phyloP scores from a whole-genome alignment of 129 eudicot species.

The Saussurea involucrata region DNA sequence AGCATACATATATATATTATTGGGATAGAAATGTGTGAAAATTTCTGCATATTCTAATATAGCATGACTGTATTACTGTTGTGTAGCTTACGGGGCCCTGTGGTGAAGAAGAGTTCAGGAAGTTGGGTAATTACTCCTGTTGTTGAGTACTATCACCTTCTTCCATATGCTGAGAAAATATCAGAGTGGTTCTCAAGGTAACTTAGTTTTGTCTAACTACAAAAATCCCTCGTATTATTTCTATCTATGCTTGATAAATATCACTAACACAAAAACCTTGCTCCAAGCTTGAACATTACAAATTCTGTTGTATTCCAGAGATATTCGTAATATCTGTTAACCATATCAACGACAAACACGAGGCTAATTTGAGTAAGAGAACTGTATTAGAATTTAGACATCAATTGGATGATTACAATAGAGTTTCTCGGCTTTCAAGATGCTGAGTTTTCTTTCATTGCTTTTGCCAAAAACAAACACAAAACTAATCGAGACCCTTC shows the following conservation, averaged over 20 bases:
- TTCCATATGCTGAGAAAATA: slow-evolving; percentile 61
- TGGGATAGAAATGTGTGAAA: neutral
- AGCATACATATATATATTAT: slow-evolving; percentile 6
- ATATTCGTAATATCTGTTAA: neutral
- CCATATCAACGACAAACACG: neutral
- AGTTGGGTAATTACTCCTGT: slow-evolving; percentile 57
- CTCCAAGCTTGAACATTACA: neutral
- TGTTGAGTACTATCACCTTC: slow-evolving; percentile 58
- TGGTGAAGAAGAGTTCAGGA: slow-evolving; percentile 40
- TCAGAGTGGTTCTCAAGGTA: slow-evolving; percentile 56
- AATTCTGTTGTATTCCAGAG: neutral
- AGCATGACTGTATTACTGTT: neutral
- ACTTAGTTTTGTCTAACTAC: slow-evolving; percentile 2
- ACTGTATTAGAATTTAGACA: too few species aligned
- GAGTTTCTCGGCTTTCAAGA: neutral
- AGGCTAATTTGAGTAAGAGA: neutral
- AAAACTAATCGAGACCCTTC: neutral
- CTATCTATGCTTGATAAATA: neutral
- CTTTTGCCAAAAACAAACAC: neutral
- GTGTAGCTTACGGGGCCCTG: slow-evolving; percentile 70
- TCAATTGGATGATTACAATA: neutral
- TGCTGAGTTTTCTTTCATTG: neutral
- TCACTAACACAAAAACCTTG: neutral
- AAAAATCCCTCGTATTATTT: neutral
- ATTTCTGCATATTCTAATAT: slow-evolving; percentile 18